These are phyloP conservation scores for Neospermospora avenae DNA, from an alignment of 2,329 filamentous ascomycete genomes.

Conservation along the genomic window DNA sequence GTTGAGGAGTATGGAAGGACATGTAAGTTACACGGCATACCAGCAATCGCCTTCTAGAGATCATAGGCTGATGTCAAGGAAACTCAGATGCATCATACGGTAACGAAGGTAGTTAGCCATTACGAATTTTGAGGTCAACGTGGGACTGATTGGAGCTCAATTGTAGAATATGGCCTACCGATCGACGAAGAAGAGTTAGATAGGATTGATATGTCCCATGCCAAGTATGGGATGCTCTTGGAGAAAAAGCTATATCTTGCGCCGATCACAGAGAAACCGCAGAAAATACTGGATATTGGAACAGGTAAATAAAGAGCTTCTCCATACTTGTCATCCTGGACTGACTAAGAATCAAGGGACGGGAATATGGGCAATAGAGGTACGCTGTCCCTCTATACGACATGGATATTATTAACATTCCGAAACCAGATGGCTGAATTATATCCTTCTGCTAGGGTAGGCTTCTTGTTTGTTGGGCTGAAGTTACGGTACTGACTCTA, in stretches of 20 bases:
- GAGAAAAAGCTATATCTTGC: conserved; percentile 27
- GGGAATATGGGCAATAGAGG: conserved; percentile 30
- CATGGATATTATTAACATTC: neutral
- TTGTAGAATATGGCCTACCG: conserved; percentile 31
- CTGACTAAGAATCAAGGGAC: neutral
- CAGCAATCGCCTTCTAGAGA: neutral
- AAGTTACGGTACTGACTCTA: neutral
- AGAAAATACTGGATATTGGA: conserved; percentile 38
- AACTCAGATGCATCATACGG: conserved; percentile 27
- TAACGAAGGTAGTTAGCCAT: conserved; percentile 21
- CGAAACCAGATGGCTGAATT: conserved; percentile 22
- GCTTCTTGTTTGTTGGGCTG: neutral
- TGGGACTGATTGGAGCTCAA: conserved; percentile 5
- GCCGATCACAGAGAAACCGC: conserved; percentile 31
- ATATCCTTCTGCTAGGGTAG: conserved; percentile 34
- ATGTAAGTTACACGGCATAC: conserved; percentile 1
- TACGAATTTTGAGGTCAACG: conserved; percentile 12
- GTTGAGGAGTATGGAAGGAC: conserved; percentile 29
- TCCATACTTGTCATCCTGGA: neutral
- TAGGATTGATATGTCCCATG: conserved; percentile 41
- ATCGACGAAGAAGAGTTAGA: conserved; percentile 42
- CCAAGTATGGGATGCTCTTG: conserved; percentile 34
- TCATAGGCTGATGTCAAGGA: neutral
- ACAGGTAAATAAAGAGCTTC: conserved; percentile 11
- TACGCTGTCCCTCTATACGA: neutral